Conservation (phyloP, 495 filamentous ascomycete genomes). For the Podospora sp. region DNA sequence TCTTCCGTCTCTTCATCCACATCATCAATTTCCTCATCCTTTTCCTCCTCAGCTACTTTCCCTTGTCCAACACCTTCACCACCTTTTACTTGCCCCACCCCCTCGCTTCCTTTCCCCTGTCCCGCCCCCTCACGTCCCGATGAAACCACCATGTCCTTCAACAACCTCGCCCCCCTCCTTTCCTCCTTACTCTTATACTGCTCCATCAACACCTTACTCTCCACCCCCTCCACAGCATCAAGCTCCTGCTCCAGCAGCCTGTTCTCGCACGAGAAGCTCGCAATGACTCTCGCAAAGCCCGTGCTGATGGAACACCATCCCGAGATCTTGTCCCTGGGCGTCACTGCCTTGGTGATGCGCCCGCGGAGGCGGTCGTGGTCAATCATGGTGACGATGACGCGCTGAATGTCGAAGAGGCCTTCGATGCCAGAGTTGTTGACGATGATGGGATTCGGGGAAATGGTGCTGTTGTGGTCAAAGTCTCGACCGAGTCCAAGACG, state of each 20-base stretch:
- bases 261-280: constrained; percentile 42
- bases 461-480: constrained; percentile 30
- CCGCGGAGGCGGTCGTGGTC: constrained; percentile 36
- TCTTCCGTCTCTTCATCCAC: constrained; percentile 20
- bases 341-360: constrained; percentile 35
- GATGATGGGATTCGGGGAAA: constrained; percentile 45
- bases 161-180: constrained; percentile 11
- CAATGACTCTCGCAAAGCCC: constrained; percentile 37
- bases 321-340: constrained; percentile 35
- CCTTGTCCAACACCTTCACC: constrained; percentile 3
- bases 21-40: neutral
- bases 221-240: constrained; percentile 39
- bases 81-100: neutral
- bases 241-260: constrained; percentile 40
- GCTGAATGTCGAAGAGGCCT: constrained; percentile 46
- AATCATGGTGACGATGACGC: constrained; percentile 43
- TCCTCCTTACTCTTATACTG: constrained; percentile 26
- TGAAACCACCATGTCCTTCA: constrained; percentile 9
- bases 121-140: constrained; percentile 7
- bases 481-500: neutral
- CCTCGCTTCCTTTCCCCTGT: constrained; percentile 1
- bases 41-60: neutral
- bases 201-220: constrained; percentile 29
- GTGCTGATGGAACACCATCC: constrained; percentile 44
- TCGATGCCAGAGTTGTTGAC: constrained; percentile 45